Conservation (phyloP, 2,329 filamentous ascomycete species). For the Torrubiella hemipterigena region DNA sequence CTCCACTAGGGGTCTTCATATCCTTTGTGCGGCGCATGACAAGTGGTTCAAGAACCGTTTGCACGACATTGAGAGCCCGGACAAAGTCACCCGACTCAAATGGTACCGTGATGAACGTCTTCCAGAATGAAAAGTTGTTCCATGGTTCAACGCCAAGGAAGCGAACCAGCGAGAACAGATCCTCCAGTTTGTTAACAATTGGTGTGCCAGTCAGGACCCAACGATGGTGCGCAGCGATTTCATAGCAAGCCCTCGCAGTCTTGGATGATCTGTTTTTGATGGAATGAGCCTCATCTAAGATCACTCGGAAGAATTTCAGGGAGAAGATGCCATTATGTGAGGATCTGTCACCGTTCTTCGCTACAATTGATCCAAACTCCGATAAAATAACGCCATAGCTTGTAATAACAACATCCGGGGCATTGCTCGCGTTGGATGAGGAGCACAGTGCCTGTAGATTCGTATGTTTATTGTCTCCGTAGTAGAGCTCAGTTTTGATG, state of each 20-base stretch:
- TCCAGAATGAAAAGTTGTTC: conserved; percentile 99
- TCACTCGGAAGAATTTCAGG: conserved; percentile 85
- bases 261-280: conserved; percentile 90
- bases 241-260: conserved; percentile 89
- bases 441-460: conserved; percentile 74
- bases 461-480: conserved; percentile 70
- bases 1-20: conserved; percentile 86
- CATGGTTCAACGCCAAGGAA: conserved; percentile 93
- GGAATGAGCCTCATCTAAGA: conserved; percentile 87
- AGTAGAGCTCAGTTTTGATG: conserved; percentile 79
- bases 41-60: conserved; percentile 91
- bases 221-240: conserved; percentile 70
- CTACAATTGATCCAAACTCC: conserved; percentile 62
- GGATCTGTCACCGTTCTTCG: conserved; percentile 52
- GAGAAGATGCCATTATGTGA: conserved; percentile 72
- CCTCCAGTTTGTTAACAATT: conserved; percentile 91
- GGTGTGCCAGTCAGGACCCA: conserved; percentile 94
- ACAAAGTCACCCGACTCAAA: conserved; percentile 95
- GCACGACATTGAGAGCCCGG: conserved; percentile 87
- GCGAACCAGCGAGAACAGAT: conserved; percentile 83
- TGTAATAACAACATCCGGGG: conserved; percentile 86
- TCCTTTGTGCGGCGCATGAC: conserved; percentile 92
- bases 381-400: conserved; percentile 89
- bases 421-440: conserved; percentile 57
- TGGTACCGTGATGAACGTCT: conserved; percentile 93